A percentile compares a stretch with the other conserved stretches of the same genome.
Evolutionary conservation across 73 alveolate genomes (phyloP).

Genomic region (Paramecium biaurelia): DNA sequence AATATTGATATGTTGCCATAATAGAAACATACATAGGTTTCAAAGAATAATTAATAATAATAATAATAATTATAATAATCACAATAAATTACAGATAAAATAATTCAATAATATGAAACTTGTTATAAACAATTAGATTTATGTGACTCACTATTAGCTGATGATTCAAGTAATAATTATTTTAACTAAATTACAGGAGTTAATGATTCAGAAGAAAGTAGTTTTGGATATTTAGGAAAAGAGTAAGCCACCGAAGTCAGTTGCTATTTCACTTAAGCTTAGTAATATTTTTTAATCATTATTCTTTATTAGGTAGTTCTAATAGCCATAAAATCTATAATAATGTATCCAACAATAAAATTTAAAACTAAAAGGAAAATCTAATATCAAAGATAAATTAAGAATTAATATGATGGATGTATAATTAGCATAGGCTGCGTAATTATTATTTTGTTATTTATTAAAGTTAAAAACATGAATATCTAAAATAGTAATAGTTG

Average conservation of each 20-base stretch:
- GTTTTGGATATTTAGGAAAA: slow-evolving; percentile 32
- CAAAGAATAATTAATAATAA: not conserved
- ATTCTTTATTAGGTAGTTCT: not conserved
- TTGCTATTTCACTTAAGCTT: slow-evolving; percentile 19
- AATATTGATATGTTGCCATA: not conserved
- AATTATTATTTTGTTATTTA: not conserved
- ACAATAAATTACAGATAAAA: not conserved
- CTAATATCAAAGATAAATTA: not conserved
- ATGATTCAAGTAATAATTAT: slow-evolving; percentile 4
- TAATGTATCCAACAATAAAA: not conserved
- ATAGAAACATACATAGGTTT: not conserved
- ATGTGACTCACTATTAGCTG: slow-evolving; percentile 24
- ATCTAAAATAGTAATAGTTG: not conserved
- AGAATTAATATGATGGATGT: slow-evolving; percentile 54
- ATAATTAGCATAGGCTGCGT: slow-evolving; percentile 28
- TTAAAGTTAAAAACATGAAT: slow-evolving; percentile 18
- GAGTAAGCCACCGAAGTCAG: slow-evolving; percentile 49
- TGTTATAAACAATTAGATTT: slow-evolving; percentile 26
- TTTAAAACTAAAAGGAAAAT: not conserved
- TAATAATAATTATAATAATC: not conserved
- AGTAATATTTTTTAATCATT: not conserved
- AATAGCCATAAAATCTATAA: not conserved
- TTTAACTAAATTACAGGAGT: not conserved
- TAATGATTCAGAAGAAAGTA: slow-evolving; percentile 53
- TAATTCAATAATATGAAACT: not conserved